Base-by-base conservation (phyloP, 2,329 filamentous ascomycete species). In the Claviceps capensis region DNA sequence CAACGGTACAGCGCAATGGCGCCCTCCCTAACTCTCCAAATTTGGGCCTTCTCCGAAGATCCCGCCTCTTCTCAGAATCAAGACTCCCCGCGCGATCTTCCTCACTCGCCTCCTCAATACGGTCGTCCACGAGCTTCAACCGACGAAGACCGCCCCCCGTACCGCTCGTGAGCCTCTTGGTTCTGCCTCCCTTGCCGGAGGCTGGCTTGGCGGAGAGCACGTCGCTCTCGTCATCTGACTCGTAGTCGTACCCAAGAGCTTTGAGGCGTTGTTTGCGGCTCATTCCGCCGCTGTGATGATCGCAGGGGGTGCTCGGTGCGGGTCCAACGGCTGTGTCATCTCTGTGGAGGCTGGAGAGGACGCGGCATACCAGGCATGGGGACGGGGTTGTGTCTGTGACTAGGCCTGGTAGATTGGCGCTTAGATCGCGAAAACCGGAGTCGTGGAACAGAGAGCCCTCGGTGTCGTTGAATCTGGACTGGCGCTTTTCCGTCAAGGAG, bases 361-460 rank as follows among this genome's bases (percentile, higher is more conserved):
- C 23, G 11, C 50, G 41, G 43, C 56, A 57, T 30, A 55, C 53
- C n/a, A 48, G 49, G 48, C 56, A 57, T 13, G 50, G 57, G 14
- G 44, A 40, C 1, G 34, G 38, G 11, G 22, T 9, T 7, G 22
- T 6, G 5, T 26, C 14, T 2, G 22, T 52, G 17, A 60, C 60
- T n/a, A 63, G 51, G n/a, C 60, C 59, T 3, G 60, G 70, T 0
- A 73, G 59, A 49, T 67, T 61, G 41, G 60, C 56, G 3, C 67
- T 63, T 1, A 56, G 54, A 13, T 60, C 52, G 0, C 68, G 68
- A 40, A 68, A 72, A 0, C 68, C 66, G 0, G 45, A 50, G 9
- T 67, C 62, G 11, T 59, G 60, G 53, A 71, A 70, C 0, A 72
- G 55, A 0, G 72, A 60, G 4, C 64, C 62, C 47, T 70, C 66